Evolutionary conservation across 768 basidiomycete species (phyloP).

Genomic region (Boletus vermiculosoides): DNA sequence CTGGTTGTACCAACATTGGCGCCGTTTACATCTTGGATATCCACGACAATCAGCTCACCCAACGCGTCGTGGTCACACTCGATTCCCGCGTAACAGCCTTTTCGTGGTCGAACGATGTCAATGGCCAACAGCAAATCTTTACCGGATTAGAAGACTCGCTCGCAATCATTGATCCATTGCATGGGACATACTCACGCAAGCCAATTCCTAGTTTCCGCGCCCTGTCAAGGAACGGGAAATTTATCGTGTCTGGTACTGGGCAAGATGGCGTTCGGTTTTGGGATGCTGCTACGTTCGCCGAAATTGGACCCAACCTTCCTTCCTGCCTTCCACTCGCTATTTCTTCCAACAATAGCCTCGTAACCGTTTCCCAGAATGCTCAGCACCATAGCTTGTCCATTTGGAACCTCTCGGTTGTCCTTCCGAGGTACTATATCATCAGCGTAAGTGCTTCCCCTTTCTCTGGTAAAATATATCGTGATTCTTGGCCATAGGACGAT

Average conservation of each 20-base stretch:
- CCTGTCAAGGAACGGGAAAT: slow-evolving; percentile 5
- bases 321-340: not conserved
- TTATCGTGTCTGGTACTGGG: not conserved
- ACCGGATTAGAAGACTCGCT: slow-evolving; percentile 1
- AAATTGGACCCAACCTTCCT: slow-evolving; percentile 3
- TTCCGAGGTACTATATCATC: not conserved
- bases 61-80: not conserved
- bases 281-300: slow-evolving; percentile 4
- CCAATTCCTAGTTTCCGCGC: not conserved
- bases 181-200: not conserved
- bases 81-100: not conserved
- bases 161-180: not conserved
- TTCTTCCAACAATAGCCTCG: slow-evolving; percentile 4
- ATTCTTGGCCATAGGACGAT: not conserved
- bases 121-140: not conserved
- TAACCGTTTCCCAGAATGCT: not conserved
- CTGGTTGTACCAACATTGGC: not conserved
- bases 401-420: not conserved
- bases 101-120: slow-evolving; percentile 2
- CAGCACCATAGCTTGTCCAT: not conserved
- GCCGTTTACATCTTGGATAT: slow-evolving; percentile 1
- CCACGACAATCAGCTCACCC: not conserved
- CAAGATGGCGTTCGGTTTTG: slow-evolving; percentile 1
- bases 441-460: not conserved
- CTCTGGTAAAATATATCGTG: not conserved